These are phyloP conservation scores for Knoxdaviesia proteae DNA, from an alignment of 2,329 filamentous ascomycete genomes.

Conservation along the genomic window DNA sequence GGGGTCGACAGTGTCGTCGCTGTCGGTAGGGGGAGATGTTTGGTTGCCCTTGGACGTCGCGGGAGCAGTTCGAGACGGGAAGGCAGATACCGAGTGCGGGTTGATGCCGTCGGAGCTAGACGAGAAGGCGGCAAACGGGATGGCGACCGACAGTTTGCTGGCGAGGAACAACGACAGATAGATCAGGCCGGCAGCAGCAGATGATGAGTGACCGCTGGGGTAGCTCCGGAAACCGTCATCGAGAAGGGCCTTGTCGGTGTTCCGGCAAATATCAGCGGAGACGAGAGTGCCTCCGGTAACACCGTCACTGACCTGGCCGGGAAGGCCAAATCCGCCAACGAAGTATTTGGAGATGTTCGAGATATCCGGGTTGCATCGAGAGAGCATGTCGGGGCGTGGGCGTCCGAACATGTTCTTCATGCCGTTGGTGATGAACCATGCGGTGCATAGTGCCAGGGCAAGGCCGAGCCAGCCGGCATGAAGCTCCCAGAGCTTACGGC, in stretches of 20 bases:
- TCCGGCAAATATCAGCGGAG: conserved; percentile 53
- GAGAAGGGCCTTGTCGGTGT: conserved; percentile 36
- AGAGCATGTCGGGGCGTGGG: conserved; percentile 63
- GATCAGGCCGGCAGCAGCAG: conserved; percentile 57
- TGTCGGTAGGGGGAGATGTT: conserved; percentile 8
- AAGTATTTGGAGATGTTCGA: conserved; percentile 35
- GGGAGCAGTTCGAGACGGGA: conserved; percentile 47
- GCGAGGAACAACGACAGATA: conserved; percentile 78
- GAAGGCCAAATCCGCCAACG: conserved; percentile 39
- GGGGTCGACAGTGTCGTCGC: conserved; percentile 43
- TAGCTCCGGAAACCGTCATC: conserved; percentile 75
- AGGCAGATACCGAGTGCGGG: conserved; percentile 36
- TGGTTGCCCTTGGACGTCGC: conserved; percentile 16
- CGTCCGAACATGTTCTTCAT: conserved; percentile 61
- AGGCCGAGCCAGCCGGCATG: conserved; percentile 73
- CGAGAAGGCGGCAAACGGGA: conserved; percentile 43
- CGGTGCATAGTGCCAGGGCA: conserved; percentile 45
- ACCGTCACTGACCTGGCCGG: conserved; percentile 22
- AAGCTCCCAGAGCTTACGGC: conserved; percentile 75
- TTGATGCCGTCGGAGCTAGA: conserved; percentile 19
- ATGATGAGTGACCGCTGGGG: conserved; percentile 32
- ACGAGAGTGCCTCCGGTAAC: conserved; percentile 29
- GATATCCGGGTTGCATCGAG: conserved; percentile 58
- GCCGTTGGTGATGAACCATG: conserved; percentile 66
- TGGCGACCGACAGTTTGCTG: conserved; percentile 56